These are phyloP conservation scores for Pulveroboletus sp. DNA, from an alignment of 768 basidiomycete species.

Conservation along the genomic window DNA sequence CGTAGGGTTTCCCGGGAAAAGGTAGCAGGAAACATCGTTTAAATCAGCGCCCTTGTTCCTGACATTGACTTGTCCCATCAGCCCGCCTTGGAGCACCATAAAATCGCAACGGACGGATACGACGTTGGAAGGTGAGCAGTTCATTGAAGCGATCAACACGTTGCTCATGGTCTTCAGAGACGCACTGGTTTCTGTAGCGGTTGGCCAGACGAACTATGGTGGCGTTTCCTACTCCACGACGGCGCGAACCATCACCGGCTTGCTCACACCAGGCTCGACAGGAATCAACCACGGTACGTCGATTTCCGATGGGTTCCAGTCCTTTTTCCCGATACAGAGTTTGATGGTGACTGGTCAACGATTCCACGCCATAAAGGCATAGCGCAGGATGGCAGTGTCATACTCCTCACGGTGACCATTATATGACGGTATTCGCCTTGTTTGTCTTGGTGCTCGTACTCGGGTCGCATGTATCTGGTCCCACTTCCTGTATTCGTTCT, in stretches of 20 bases:
- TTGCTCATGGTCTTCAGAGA: conserved; percentile 26
- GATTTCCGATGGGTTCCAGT: too few relatives aligned
- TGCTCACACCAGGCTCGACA: conserved; percentile 47
- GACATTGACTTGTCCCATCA: conserved; percentile 4
- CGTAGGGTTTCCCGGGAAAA: conserved; percentile 48
- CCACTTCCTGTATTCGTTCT: too few relatives aligned
- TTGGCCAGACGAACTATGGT: conserved; percentile 37
- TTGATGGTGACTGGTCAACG: too few relatives aligned
- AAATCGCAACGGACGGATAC: conserved; percentile 47
- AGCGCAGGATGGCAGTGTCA: conserved; percentile 54
- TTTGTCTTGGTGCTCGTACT: too few relatives aligned
- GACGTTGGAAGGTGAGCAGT: conserved; percentile 43
- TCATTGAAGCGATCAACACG: not conserved
- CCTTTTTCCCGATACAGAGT: too few relatives aligned
- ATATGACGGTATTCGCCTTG: too few relatives aligned
- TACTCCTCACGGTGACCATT: conserved; percentile 51
- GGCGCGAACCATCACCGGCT: conserved; percentile 45
- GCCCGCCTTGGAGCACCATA: conserved; percentile 35
- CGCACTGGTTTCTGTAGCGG: conserved; percentile 35
- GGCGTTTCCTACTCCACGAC: conserved; percentile 47
- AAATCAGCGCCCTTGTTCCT: not conserved
- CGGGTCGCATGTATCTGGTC: too few relatives aligned
- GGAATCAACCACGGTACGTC: conserved; percentile 52
- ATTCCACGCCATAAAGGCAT: conserved; percentile 38
- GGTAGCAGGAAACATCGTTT: conserved; percentile 11